phyloP scores from a whole-genome alignment of 805 yeast species.

The Spathaspora passalidarum region DNA sequence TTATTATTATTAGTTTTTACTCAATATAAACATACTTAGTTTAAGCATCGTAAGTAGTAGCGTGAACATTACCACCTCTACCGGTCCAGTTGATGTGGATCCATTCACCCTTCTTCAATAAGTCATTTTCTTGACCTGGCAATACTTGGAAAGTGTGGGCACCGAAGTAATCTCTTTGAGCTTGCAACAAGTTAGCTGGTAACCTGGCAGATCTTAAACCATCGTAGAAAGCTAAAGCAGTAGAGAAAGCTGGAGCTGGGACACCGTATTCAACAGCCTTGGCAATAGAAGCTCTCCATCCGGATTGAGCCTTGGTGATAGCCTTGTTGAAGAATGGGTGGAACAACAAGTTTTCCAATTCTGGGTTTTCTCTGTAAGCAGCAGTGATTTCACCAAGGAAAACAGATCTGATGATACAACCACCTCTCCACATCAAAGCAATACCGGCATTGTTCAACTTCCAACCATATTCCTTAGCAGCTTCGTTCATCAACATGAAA shows the following conservation, averaged over 20 bases:
- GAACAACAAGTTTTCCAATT: conserved; percentile 92
- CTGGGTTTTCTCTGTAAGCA: conserved; percentile 92
- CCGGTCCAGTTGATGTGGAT: conserved; percentile 99
- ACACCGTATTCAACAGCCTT: conserved; percentile 82
- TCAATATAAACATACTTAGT: not conserved
- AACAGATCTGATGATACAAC: conserved; percentile 98
- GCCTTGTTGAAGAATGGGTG: conserved; percentile 93
- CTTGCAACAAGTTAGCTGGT: conserved; percentile 98
- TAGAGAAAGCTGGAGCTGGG: conserved; percentile 96
- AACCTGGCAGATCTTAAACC: conserved; percentile 95
- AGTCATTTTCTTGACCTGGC: conserved; percentile 77
- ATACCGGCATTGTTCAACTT: conserved; percentile 96
- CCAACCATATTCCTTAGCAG: conserved; percentile 96
- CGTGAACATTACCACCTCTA: conserved; percentile 96
- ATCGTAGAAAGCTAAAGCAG: conserved; percentile 96
- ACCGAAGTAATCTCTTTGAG: conserved; percentile 99
- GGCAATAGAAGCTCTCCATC: conserved; percentile 90
- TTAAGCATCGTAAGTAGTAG: conserved; percentile 91
- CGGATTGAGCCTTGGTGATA: conserved; percentile 85
- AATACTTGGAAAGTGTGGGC: conserved; percentile 97
- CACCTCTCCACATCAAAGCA: conserved; percentile 99
- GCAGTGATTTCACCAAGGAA: conserved; percentile 95
- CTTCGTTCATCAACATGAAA: conserved; percentile 98
- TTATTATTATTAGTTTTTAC: not conserved
- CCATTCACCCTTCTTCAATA: conserved; percentile 74